phyloP scores from a whole-genome alignment of 2,329 filamentous ascomycete species.

The Aspergillus ochraceoroseus region DNA sequence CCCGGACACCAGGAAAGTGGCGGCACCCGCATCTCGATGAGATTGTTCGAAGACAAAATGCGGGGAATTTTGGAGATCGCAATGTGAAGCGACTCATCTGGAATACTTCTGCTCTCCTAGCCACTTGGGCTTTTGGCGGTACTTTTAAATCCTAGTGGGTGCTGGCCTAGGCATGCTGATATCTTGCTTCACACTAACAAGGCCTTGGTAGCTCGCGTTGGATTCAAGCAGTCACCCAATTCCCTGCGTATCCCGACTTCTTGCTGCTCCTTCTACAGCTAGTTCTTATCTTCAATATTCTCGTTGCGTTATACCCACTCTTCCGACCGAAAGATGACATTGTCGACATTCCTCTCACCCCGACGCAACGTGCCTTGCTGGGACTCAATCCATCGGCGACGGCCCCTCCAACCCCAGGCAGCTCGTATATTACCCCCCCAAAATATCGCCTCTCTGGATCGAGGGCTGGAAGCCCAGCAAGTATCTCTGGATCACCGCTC shows the following conservation, averaged over 20 bases:
- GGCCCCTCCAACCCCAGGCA: slow-evolving; percentile 59
- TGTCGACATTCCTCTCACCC: slow-evolving; percentile 82
- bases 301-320: slow-evolving; percentile 65
- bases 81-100: slow-evolving; percentile 67
- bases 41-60: slow-evolving; percentile 74
- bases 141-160: slow-evolving; percentile 39
- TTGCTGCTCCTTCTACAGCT: slow-evolving; percentile 55
- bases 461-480: slow-evolving; percentile 42
- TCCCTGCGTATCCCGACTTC: slow-evolving; percentile 43
- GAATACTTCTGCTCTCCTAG: slow-evolving; percentile 57
- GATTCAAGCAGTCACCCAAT: slow-evolving; percentile 33
- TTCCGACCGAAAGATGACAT: slow-evolving; percentile 69
- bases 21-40: slow-evolving; percentile 83
- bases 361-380: slow-evolving; percentile 78
- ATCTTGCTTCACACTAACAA: slow-evolving; percentile 14
- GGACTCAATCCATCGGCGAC: slow-evolving; percentile 68
- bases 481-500: slow-evolving; percentile 37
- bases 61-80: slow-evolving; percentile 69
- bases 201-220: slow-evolving; percentile 32
- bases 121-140: slow-evolving; percentile 46
- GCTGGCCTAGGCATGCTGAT: background rate
- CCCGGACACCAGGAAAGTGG: slow-evolving; percentile 68
- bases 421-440: slow-evolving; percentile 77
- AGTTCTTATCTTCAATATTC: slow-evolving; percentile 65
- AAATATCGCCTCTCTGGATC: slow-evolving; percentile 72